Evolutionary conservation across 2,329 filamentous ascomycete species (phyloP).

Genomic region (Verticillium alfalfae): DNA sequence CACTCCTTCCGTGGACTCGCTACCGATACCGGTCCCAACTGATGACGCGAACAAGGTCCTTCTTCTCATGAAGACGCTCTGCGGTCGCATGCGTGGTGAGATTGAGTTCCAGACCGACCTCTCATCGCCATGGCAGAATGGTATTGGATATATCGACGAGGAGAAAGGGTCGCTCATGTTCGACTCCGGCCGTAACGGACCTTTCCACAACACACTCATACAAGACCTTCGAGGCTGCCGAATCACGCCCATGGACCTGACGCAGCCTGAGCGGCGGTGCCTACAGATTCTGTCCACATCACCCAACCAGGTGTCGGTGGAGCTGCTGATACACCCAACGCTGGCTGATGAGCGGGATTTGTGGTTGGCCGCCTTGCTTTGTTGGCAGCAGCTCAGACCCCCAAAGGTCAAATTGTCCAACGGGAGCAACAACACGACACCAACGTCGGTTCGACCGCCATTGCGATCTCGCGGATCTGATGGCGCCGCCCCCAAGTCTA

Average conservation of each 20-base stretch:
- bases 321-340: conserved; percentile 61
- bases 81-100: conserved; percentile 74
- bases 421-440: conserved; percentile 30
- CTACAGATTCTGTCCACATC: conserved; percentile 41
- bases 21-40: conserved; percentile 54
- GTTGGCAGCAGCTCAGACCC: conserved; percentile 72
- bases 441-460: conserved; percentile 25
- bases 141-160: conserved; percentile 74
- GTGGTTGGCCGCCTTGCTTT: conserved; percentile 75
- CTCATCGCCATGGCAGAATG: conserved; percentile 59
- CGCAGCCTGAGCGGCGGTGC: conserved; percentile 38
- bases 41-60: conserved; percentile 68
- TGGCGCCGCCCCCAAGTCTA: conserved; percentile 13
- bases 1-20: conserved; percentile 51
- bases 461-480: conserved; percentile 11
- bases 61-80: conserved; percentile 70
- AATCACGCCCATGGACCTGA: conserved; percentile 50
- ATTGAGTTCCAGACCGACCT: conserved; percentile 64
- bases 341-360: conserved; percentile 64
- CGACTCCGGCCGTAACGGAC: conserved; percentile 61
- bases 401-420: conserved; percentile 48
- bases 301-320: conserved; percentile 43
- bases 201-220: conserved; percentile 62
- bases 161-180: conserved; percentile 70
- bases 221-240: conserved; percentile 69